A percentile compares a stretch with the other conserved stretches of the same genome.
phyloP scores from a whole-genome alignment of 2,329 filamentous ascomycete species.

The Ilyonectria sp. region DNA sequence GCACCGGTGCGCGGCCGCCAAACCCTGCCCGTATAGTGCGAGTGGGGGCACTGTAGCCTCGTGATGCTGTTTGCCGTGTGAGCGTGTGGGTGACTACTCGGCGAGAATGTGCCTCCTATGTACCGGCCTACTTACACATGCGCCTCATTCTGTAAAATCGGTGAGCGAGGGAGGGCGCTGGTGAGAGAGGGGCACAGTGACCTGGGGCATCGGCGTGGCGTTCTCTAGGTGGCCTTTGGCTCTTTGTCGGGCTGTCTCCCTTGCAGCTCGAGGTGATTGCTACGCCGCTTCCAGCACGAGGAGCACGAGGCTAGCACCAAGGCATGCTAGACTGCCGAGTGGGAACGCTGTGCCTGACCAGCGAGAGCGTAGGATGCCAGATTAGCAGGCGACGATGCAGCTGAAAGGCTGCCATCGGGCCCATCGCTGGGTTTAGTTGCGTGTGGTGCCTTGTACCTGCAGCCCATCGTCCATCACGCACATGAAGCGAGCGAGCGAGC shows the following conservation, averaged over 20 bases:
- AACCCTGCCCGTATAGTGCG: slow-evolving; percentile 1
- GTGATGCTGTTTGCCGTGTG: neutral
- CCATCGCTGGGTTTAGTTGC: neutral
- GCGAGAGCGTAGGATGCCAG: neutral
- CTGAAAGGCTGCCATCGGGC: neutral
- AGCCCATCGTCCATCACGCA: slow-evolving; percentile 17
- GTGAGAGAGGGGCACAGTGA: neutral
- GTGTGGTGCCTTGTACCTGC: slow-evolving; percentile 15
- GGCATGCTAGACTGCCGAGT: neutral
- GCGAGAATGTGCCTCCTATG: neutral
- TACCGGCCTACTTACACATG: neutral
- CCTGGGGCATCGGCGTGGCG: neutral
- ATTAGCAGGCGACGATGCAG: neutral
- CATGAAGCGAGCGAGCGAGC: neutral
- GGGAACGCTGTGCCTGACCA: slow-evolving; percentile 2
- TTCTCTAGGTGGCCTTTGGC: neutral
- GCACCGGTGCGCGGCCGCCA: slow-evolving; percentile 1
- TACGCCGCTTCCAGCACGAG: slow-evolving; percentile 2
- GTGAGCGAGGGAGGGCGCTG: neutral
- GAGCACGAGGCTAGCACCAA: slow-evolving; percentile 1
- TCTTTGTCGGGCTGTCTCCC: slow-evolving; percentile 2
- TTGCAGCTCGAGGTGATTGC: slow-evolving; percentile 5
- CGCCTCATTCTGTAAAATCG: neutral
- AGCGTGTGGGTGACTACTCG: neutral
- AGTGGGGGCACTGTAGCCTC: neutral